Conservation (phyloP, 306 rosid genomes). For the Senna siamea region DNA sequence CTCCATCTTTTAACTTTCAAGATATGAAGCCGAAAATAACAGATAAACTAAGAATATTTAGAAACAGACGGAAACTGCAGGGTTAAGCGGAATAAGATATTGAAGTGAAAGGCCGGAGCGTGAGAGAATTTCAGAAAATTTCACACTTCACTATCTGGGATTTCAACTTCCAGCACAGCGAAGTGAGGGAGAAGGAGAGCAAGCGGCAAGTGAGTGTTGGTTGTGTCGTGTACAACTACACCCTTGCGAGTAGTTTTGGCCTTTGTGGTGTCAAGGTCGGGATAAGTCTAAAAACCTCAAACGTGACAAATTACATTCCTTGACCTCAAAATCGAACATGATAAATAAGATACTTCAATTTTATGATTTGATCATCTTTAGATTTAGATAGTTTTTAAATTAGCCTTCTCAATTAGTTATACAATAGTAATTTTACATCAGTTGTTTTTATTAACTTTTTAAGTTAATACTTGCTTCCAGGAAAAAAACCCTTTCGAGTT, state of each 20-base stretch:
- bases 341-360: no score
- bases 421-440: no score
- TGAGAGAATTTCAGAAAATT: constrained; percentile 15
- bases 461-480: no score
- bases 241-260: not conserved
- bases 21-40: constrained; percentile 6
- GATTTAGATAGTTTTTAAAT: no score
- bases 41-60: not conserved
- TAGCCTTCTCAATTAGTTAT: no score
- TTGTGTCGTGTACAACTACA: not conserved
- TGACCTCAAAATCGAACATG: not conserved
- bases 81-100: not conserved
- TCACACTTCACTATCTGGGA: not conserved
- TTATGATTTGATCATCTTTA: no score
- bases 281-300: constrained; percentile 38
- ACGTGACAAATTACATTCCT: not conserved
- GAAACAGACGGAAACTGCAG: not conserved
- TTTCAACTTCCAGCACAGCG: not conserved
- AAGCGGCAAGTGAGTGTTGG: not conserved
- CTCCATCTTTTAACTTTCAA: constrained; percentile 43
- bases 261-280: constrained; percentile 16
- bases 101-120: not conserved
- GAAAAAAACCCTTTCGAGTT: no score
- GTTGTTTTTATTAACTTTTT: no score
- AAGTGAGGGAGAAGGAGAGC: not conserved